Conservation (phyloP, 345 rosid genomes). For the Salix koriyanagi region DNA sequence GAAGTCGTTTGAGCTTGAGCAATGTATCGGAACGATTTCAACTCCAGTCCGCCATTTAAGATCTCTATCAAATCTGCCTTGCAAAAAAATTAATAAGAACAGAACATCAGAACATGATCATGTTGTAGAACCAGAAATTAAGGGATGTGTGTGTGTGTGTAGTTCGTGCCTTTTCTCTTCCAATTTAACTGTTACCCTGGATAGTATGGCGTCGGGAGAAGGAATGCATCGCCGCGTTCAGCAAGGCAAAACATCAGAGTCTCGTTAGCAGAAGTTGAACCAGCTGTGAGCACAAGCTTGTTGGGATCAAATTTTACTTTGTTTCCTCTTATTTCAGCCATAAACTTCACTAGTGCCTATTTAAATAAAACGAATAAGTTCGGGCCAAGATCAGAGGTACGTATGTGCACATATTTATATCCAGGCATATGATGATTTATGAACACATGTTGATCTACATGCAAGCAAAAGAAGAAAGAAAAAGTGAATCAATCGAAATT, state of each 20-base stretch:
- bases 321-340: slow-evolving; percentile 28
- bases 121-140: neutral
- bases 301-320: slow-evolving; percentile 22
- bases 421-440: neutral
- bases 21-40: slow-evolving; percentile 31
- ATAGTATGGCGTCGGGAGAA: slow-evolving; percentile 31
- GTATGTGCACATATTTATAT: neutral
- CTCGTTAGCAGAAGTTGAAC: slow-evolving; percentile 35
- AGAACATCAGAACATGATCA: too few species aligned
- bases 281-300: slow-evolving; percentile 34
- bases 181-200: slow-evolving; percentile 22
- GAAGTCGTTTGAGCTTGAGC: slow-evolving; percentile 25
- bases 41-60: slow-evolving; percentile 32
- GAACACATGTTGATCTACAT: neutral
- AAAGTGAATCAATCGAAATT: neutral
- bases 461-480: neutral
- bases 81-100: neutral
- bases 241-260: slow-evolving; percentile 33
- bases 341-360: slow-evolving; percentile 19
- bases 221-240: slow-evolving; percentile 28
- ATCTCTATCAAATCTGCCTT: slow-evolving; percentile 32
- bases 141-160: too few species aligned
- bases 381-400: neutral
- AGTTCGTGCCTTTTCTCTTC: too few species aligned
- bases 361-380: neutral